Conservation (phyloP, 768 basidiomycete species). For the Boletus barrowsii region DNA sequence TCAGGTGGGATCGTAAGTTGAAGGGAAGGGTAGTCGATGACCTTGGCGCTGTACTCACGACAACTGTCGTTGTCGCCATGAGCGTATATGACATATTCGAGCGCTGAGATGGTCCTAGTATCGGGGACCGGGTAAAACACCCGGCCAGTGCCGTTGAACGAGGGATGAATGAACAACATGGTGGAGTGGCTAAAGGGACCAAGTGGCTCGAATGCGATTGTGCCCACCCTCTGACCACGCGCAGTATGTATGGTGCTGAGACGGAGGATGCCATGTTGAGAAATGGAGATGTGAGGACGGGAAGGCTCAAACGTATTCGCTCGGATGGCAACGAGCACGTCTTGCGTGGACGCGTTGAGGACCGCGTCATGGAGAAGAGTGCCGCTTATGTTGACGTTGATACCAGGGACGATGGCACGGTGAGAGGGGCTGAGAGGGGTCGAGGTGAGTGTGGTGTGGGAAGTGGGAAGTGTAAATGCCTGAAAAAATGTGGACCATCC, state of each 20-base stretch:
- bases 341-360: too few species aligned
- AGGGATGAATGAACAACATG: not conserved
- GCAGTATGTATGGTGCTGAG: not conserved
- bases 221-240: not conserved
- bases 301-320: slow-evolving; percentile 12
- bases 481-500: too few species aligned
- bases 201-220: slow-evolving; percentile 4
- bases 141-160: slow-evolving; percentile 19
- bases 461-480: too few species aligned
- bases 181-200: not conserved
- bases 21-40: slow-evolving; percentile 4
- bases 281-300: not conserved
- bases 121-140: not conserved
- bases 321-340: too few species aligned
- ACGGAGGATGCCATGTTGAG: not conserved
- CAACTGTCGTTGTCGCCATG: not conserved
- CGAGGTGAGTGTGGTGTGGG: too few species aligned
- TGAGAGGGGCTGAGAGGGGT: too few species aligned
- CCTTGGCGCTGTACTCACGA: not conserved
- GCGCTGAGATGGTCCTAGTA: not conserved
- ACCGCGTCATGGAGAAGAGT: too few species aligned
- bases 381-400: too few species aligned
- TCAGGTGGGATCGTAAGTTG: not conserved
- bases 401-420: too few species aligned
- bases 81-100: slow-evolving; percentile 12